Evolutionary conservation across 352 stramenopile species (phyloP), one percentile per base, ranked within the genome.

Genomic region (Phytophthora fragariae): DNA sequence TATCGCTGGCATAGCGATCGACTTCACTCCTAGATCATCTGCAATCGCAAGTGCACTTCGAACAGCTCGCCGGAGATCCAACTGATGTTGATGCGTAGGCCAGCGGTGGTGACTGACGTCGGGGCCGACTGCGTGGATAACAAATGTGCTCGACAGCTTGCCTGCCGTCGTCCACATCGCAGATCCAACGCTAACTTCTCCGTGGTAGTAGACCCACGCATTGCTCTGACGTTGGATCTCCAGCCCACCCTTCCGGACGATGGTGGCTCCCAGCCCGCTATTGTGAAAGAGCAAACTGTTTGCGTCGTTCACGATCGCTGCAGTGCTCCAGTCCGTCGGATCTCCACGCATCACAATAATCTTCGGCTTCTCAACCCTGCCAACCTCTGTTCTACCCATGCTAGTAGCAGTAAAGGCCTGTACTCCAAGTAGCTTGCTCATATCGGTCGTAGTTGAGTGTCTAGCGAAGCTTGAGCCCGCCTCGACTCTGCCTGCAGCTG

Each of bases 61-160:
- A 57, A 74, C 61, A 49, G 67, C 53, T 55, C 24, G 44, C 17
- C 67, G 67, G 50, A 74, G 61, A 19, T 50, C 46, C 27, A 57
- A 31, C 12, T 65, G 67, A n/a, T 74, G 54, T 0, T 9, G 52
- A 37, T 11, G 41, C 0, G 61, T 65, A 55, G 67, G 70, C 37
- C 39, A 63, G 11, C 56, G 57, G 14, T 62, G 15, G 47, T 31
- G 15, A 11, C 53, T 52, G 5, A 84, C 10, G 29, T 69, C 33
- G 8, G 80, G 80, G 0, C 80, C 80, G 5, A 88, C 80, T 5
- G 77, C 74, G 70, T 85, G 73, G 61, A 88, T 84, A 19, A 85
- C 75, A 33, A 66, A 79, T 9, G 33, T 72, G 44, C 66, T 76
- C 3, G 72, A 74, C 29, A 88, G 61, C 19, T 69, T 67, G 1